Conservation (phyloP, 2,329 filamentous ascomycete species). For the Penicillium sp. region DNA sequence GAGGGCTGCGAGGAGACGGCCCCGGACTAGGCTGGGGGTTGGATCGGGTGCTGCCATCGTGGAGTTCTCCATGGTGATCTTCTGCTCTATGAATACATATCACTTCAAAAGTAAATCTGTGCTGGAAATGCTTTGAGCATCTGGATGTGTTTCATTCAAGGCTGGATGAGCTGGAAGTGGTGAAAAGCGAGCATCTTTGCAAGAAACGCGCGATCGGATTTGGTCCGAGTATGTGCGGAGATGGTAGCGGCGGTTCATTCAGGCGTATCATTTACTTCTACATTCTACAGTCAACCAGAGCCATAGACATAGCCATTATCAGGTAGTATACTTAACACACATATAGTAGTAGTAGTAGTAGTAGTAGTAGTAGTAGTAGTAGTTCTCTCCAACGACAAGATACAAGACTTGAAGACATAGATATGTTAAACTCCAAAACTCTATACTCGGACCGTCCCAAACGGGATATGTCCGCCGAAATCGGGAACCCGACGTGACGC, state of each 20-base stretch:
- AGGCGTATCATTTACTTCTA: neutral
- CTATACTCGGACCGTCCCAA: constrained; percentile 6
- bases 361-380: no score
- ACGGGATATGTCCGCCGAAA: constrained; percentile 18
- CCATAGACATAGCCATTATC: neutral
- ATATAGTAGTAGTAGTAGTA: no score
- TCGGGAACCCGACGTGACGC: constrained; percentile 24
- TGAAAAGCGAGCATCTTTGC: constrained; percentile 11
- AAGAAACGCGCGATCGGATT: constrained; percentile 25
- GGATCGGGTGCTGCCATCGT: neutral
- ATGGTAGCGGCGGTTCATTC: constrained; percentile 24
- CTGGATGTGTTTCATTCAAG: neutral
- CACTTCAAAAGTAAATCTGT: neutral
- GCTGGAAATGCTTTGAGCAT: no score
- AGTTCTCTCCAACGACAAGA: neutral
- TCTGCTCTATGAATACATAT: neutral
- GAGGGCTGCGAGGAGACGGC: constrained; percentile 20
- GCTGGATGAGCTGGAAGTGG: neutral
- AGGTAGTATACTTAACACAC: neutral
- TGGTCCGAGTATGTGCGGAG: constrained; percentile 25
- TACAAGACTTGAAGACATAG: neutral
- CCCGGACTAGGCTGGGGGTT: neutral
- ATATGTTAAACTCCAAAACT: neutral
- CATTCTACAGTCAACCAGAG: neutral
- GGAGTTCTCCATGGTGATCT: constrained; percentile 17